Evolutionary conservation across 768 basidiomycete species (phyloP), one percentile per base, ranked within the genome.

Genomic region (Ramaria rubella): DNA sequence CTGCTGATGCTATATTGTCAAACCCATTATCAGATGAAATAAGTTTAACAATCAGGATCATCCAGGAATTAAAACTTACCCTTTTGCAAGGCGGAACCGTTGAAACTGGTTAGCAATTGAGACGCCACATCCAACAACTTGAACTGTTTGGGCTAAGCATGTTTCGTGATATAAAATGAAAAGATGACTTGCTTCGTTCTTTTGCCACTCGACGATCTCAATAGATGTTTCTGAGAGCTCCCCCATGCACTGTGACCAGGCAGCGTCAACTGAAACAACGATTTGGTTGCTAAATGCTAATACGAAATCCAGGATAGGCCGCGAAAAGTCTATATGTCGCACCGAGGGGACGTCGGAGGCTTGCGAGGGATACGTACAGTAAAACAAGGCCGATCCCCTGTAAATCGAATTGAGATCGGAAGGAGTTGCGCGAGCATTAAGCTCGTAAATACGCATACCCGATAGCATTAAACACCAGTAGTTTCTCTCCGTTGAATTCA

Each of bases 311-410:
- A 86, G 65, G 4, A 90, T 71, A 14, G 87, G 87, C 43, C 69
- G 71, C 7, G 70, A 71, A 49, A 89, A 76, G 63, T 85, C 78
- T 26, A 81, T 67, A 23, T 70, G 62, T 15, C 67, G 67, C 36
- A 82, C 59, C 55, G 42, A 63, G 48, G 58, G 61, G 40, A 38
- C 61, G 12, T 2, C 60, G 43, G 59, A 62, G 52, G 38, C 61
- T 46, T 44, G 59, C 48, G 55, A 70, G 59, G 66, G 68, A 69
- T 62, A 70, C 57, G 60, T 66, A 69, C 72, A 73, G 49, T 69
- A 73, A 67, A 90, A 91, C 9, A 92, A 62, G 0, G 88, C 87
- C 1, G 84, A 82, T 3, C 81, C 79, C 19, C 90, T 91, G 64
- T 31, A 24, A 23, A 14, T 31, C 7, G 23, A 6, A 26, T 24